phyloP scores from a whole-genome alignment of 2,329 filamentous ascomycete species.

The Talaromyces marneffei region DNA sequence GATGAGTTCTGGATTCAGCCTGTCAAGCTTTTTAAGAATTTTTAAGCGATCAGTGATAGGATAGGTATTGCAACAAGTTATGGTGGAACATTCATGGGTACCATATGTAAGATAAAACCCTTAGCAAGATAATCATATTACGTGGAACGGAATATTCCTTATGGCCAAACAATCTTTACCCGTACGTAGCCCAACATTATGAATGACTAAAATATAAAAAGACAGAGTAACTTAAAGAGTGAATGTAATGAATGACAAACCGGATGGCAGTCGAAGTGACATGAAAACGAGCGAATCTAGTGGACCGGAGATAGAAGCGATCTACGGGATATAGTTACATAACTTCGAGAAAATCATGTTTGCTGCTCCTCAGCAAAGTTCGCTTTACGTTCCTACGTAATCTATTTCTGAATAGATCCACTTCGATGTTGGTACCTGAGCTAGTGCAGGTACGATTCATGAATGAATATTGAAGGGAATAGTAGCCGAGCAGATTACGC shows the following conservation, averaged over 20 bases:
- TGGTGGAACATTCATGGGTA: no score
- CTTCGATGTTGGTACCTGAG: background rate
- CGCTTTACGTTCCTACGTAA: background rate
- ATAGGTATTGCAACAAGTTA: no score
- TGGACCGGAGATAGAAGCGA: background rate
- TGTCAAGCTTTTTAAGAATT: no score
- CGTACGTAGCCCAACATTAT: background rate
- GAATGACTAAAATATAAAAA: background rate
- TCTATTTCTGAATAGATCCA: background rate
- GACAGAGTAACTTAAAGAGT: background rate
- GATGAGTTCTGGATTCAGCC: no score
- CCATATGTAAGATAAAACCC: no score
- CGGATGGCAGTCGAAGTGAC: background rate
- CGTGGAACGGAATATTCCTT: no score
- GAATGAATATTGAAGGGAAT: no score
- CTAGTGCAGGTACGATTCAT: no score
- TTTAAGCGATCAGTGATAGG: no score
- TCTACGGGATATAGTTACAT: background rate
- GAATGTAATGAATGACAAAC: background rate
- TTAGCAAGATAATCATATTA: no score
- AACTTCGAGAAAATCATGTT: background rate
- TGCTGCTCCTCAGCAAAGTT: background rate
- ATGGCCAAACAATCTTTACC: background rate
- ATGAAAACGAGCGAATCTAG: background rate
- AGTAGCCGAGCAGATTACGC: background rate